phyloP scores from a whole-genome alignment of 2,329 filamentous ascomycete genomes.

The Pseudogymnoascus pannorum region DNA sequence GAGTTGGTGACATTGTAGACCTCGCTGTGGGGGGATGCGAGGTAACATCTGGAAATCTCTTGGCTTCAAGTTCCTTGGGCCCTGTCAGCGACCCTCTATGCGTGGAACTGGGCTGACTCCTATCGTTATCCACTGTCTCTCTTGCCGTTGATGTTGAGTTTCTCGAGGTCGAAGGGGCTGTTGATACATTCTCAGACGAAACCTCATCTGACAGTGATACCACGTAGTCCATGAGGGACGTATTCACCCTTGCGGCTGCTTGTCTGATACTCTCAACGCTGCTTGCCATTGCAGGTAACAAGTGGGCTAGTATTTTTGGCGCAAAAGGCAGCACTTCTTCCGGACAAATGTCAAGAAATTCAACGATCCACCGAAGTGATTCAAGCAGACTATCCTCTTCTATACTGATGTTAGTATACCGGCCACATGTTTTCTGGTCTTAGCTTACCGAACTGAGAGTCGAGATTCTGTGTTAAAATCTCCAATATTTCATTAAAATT shows the following conservation, averaged over 20 bases:
- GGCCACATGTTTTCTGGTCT: background rate
- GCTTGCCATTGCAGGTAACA: slow-evolving; percentile 89
- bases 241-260: slow-evolving; percentile 83
- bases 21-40: slow-evolving; percentile 37
- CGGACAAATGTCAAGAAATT: slow-evolving; percentile 93
- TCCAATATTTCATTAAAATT: slow-evolving; percentile 88
- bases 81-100: slow-evolving; percentile 32
- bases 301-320: slow-evolving; percentile 81
- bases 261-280: slow-evolving; percentile 82
- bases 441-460: slow-evolving; percentile 64
- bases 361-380: slow-evolving; percentile 88
- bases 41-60: slow-evolving; percentile 44
- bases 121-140: slow-evolving; percentile 25
- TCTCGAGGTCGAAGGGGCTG: slow-evolving; percentile 32
- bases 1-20: slow-evolving; percentile 16
- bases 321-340: slow-evolving; percentile 95
- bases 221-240: slow-evolving; percentile 86
- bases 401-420: slow-evolving; percentile 26
- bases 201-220: slow-evolving; percentile 73
- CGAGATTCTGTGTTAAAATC: slow-evolving; percentile 82
- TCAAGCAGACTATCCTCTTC: slow-evolving; percentile 91
- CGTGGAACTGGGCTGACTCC: slow-evolving; percentile 26
- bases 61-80: slow-evolving; percentile 44
- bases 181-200: slow-evolving; percentile 33
- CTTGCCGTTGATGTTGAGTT: slow-evolving; percentile 35